Percentiles rank a stretch among this genome's conserved stretches.
These are phyloP conservation scores for Penicillium taxi DNA, from an alignment of 495 filamentous ascomycete species.

Conservation along the genomic window DNA sequence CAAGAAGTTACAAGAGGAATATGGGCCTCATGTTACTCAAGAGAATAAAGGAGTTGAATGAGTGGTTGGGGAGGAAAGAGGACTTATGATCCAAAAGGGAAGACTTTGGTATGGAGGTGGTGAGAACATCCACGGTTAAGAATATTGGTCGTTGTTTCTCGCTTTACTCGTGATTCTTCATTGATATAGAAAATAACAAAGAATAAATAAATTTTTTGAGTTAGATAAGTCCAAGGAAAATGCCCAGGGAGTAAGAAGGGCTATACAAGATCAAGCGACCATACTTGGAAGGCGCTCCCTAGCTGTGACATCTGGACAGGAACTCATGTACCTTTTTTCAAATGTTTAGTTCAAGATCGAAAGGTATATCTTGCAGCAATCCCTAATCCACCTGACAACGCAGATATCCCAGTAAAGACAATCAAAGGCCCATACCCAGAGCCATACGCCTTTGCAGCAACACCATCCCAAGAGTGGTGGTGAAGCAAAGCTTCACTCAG, in stretches of 20 bases:
- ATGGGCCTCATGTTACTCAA: slow-evolving; percentile 48
- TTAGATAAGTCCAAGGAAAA: too few species aligned
- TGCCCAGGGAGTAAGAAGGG: too few species aligned
- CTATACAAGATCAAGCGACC: too few species aligned
- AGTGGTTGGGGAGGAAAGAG: slow-evolving; percentile 64
- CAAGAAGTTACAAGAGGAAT: slow-evolving; percentile 51
- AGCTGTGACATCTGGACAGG: too few species aligned
- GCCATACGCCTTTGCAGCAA: slow-evolving; percentile 28
- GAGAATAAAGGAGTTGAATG: slow-evolving; percentile 51
- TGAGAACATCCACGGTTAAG: too few species aligned
- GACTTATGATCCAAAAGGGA: slow-evolving; percentile 58
- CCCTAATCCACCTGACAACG: slow-evolving; percentile 33
- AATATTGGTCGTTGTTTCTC: too few species aligned
- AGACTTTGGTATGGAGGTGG: slow-evolving; percentile 77
- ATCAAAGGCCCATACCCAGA: slow-evolving; percentile 35
- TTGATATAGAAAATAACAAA: too few species aligned
- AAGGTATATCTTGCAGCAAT: slow-evolving; percentile 14
- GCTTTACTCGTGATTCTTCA: too few species aligned
- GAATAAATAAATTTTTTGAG: too few species aligned
- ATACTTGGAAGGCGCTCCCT: too few species aligned
- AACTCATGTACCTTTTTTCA: background rate
- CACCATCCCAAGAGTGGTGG: slow-evolving; percentile 10
- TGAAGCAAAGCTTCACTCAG: slow-evolving; percentile 48
- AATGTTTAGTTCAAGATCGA: background rate
- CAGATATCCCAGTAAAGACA: slow-evolving; percentile 38